Evolutionary conservation across 495 filamentous ascomycete genomes (phyloP), one percentile per base, ranked within the genome.

Genomic region (Sporormia fimetaria): DNA sequence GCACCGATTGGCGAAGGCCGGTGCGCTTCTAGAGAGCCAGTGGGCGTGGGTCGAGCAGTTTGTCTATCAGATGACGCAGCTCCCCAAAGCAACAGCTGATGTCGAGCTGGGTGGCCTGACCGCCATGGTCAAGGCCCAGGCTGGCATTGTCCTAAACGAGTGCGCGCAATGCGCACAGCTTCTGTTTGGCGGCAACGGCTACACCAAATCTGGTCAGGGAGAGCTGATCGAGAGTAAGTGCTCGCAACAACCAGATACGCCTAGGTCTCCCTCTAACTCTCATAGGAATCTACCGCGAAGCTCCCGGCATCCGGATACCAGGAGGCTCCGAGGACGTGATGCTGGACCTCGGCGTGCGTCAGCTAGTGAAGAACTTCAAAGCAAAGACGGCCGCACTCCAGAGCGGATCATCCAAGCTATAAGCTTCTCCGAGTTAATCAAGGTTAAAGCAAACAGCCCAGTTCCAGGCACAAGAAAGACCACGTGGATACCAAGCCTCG

Each of bases 321-420:
- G 81, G 80, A 33, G 81, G 81, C 0, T 76, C 70, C 11, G 81
- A 87, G 57, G 81, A 87, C 59, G 80, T 87, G 2, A 61, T 85
- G 56, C 63, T 84, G 0, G 81, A 85, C 61, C 57, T 85, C 24
- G 73, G 72, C 8, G 67, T 87, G 17, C 61, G 79, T 21, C 80
- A 85, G 55, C 59, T 85, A 32, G 74, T 83, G 34, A 85, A 84
- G 66, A 71, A 78, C 16, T 85, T 78, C 55, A 63, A 73, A 49
- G 62, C 61, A 12, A 70, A 82, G 57, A 76, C 72, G 25, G 76
- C 75, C 57, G 63, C 66, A 42, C 57, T 85, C 41, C 67, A 76
- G 51, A 48, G 43, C 20, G 58, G 57, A 1, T 49, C 44, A n/a
- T 62, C 59, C 16, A 61, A 57, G 36, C 37, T 63, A 34, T 61